phyloP scores from a whole-genome alignment of 306 rosid species.

The Quillaja saponaria region DNA sequence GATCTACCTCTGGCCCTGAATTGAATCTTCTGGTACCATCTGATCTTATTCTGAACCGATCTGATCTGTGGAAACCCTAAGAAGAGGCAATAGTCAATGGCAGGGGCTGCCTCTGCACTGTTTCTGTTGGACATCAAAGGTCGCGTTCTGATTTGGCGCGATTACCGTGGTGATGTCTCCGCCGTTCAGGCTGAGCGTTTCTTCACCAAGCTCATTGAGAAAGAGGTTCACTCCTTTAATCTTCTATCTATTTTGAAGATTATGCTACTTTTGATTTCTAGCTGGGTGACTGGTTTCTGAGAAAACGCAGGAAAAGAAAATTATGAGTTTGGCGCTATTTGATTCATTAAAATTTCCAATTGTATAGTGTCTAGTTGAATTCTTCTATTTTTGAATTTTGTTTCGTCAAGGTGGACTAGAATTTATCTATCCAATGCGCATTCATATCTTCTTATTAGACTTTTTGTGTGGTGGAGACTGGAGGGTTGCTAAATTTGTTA shows the following conservation, averaged over 20 bases:
- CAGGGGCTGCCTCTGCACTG: conserved; percentile 98
- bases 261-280: neutral
- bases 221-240: conserved; percentile 54
- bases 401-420: conserved; percentile 3
- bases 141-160: conserved; percentile 99
- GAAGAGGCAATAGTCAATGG: conserved; percentile 42
- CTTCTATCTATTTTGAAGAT: neutral
- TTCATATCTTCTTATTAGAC: too few relatives aligned
- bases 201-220: conserved; percentile 97
- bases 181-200: conserved; percentile 92
- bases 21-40: conserved; percentile 22
- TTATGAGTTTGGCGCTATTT: neutral
- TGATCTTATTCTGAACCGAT: conserved; percentile 36
- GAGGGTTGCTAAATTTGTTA: too few relatives aligned
- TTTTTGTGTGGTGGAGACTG: too few relatives aligned
- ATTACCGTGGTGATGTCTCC: conserved; percentile 97
- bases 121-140: conserved; percentile 99
- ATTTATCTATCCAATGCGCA: too few relatives aligned
- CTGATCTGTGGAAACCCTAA: conserved; percentile 25
- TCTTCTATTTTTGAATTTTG: conserved; percentile 1
- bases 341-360: neutral
- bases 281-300: conserved; percentile 16
- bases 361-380: conserved; percentile 3
- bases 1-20: conserved; percentile 30
- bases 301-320: conserved; percentile 5